These are phyloP conservation scores for Neohortaea acidophila DNA, from an alignment of 495 filamentous ascomycete species.

Conservation along the genomic window DNA sequence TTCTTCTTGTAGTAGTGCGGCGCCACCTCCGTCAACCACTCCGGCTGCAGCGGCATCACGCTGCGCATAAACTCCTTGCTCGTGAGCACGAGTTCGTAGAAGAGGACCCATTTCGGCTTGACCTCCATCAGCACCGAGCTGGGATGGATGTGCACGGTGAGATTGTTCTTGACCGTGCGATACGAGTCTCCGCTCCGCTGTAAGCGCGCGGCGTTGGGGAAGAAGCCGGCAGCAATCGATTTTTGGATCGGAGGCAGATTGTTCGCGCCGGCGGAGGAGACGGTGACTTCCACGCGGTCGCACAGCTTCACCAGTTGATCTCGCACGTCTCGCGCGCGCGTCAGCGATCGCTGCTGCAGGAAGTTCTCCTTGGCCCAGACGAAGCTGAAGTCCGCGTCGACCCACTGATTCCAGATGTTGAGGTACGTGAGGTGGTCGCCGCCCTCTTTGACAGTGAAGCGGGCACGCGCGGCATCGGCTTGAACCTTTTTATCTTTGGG, in stretches of 20 bases:
- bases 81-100: slow-evolving; percentile 83
- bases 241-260: slow-evolving; percentile 70
- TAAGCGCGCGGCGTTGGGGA: slow-evolving; percentile 79
- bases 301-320: slow-evolving; percentile 92
- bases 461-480: slow-evolving; percentile 78
- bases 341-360: slow-evolving; percentile 73
- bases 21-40: slow-evolving; percentile 82
- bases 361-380: slow-evolving; percentile 93
- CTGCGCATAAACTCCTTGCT: slow-evolving; percentile 90
- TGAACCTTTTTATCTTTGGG: slow-evolving; percentile 97
- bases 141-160: slow-evolving; percentile 82
- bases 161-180: slow-evolving; percentile 83
- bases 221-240: slow-evolving; percentile 82
- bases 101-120: slow-evolving; percentile 80
- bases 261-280: slow-evolving; percentile 50
- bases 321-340: slow-evolving; percentile 76
- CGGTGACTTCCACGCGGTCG: slow-evolving; percentile 73
- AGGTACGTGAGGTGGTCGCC: slow-evolving; percentile 82
- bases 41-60: slow-evolving; percentile 66
- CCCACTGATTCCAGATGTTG: slow-evolving; percentile 97
- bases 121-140: slow-evolving; percentile 64
- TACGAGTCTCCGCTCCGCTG: slow-evolving; percentile 80
- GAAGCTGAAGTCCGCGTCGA: slow-evolving; percentile 76
- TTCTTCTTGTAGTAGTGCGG: slow-evolving; percentile 93
- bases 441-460: slow-evolving; percentile 85